Evolutionary conservation across 78 protist species (phyloP).

Genomic region (Dictyostelium citrinum): DNA sequence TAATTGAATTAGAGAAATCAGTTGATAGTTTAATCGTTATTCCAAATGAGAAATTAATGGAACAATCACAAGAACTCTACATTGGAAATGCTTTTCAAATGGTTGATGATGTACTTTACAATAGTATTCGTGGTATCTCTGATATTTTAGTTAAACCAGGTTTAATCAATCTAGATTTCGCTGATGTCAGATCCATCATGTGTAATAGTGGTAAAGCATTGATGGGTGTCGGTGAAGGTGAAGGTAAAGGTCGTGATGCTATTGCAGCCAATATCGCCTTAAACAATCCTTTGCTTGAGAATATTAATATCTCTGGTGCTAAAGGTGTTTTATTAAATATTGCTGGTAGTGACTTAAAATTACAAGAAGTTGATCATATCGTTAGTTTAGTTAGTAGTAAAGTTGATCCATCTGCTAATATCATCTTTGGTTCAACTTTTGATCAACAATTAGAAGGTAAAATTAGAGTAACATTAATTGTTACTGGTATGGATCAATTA

Average conservation of each 20-base stretch:
- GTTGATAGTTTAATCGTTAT: conserved; percentile 87
- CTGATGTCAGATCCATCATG: conserved; percentile 89
- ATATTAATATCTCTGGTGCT: conserved; percentile 74
- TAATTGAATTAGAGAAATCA: conserved; percentile 63
- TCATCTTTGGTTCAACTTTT: conserved; percentile 81
- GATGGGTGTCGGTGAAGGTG: conserved; percentile 86
- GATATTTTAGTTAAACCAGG: conserved; percentile 90
- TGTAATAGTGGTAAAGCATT: conserved; percentile 81
- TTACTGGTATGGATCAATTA: conserved; percentile 70
- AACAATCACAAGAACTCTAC: conserved; percentile 21
- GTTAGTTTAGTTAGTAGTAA: conserved; percentile 53
- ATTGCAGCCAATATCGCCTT: conserved; percentile 78
- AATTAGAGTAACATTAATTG: conserved; percentile 78
- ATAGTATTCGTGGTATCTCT: conserved; percentile 87
- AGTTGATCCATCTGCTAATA: conserved; percentile 78
- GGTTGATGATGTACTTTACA: conserved; percentile 87
- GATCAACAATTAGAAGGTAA: conserved; percentile 59
- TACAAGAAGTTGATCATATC: conserved; percentile 77
- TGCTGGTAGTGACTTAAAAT: conserved; percentile 61
- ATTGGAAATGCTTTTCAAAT: conserved; percentile 84
- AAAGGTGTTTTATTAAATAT: conserved; percentile 79
- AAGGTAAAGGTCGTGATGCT: conserved; percentile 66
- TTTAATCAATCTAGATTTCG: conserved; percentile 91
- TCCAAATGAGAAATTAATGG: conserved; percentile 88
- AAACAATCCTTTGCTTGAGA: conserved; percentile 81